Conservation (phyloP, 2,329 filamentous ascomycete species). For the Ramularia endophylla region DNA sequence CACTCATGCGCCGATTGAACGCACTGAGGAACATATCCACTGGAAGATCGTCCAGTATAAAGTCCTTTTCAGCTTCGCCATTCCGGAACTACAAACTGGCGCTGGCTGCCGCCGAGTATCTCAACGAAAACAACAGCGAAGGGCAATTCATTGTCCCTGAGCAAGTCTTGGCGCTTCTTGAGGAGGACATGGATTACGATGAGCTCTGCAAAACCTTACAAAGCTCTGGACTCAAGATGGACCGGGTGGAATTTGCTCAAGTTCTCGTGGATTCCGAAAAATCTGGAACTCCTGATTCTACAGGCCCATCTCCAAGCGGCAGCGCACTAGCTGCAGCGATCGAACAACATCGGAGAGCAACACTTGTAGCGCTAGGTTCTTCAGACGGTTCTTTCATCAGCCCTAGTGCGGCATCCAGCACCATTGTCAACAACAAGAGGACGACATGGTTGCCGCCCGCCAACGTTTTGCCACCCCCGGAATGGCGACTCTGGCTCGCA, state of each 20-base stretch:
- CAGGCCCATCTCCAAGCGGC: too few relatives aligned
- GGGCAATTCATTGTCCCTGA: constrained; percentile 19
- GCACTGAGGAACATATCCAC: constrained; percentile 7
- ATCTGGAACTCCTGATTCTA: too few relatives aligned
- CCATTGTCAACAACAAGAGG: constrained; percentile 3
- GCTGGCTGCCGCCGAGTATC: constrained; percentile 17
- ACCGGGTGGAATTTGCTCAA: constrained; percentile 18
- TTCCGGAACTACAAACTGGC: constrained; percentile 17
- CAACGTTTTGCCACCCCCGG: constrained; percentile 14
- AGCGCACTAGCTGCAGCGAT: too few relatives aligned
- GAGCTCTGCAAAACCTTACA: constrained; percentile 19
- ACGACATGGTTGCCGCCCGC: constrained; percentile 8
- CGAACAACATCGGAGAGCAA: constrained; percentile 9
- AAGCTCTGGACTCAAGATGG: constrained; percentile 14
- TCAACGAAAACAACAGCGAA: constrained; percentile 17
- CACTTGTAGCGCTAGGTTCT: constrained; percentile 9
- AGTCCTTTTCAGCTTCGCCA: neutral
- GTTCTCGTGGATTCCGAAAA: constrained; percentile 19
- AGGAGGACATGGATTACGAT: constrained; percentile 17
- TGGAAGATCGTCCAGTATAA: neutral
- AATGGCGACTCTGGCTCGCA: constrained; percentile 18
- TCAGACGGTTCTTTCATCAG: neutral
- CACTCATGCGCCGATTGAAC: neutral
- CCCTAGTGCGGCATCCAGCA: neutral
- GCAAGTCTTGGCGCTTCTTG: constrained; percentile 14